Conservation (phyloP, 2,329 filamentous ascomycete genomes). For the Apiospora pterosperma region DNA sequence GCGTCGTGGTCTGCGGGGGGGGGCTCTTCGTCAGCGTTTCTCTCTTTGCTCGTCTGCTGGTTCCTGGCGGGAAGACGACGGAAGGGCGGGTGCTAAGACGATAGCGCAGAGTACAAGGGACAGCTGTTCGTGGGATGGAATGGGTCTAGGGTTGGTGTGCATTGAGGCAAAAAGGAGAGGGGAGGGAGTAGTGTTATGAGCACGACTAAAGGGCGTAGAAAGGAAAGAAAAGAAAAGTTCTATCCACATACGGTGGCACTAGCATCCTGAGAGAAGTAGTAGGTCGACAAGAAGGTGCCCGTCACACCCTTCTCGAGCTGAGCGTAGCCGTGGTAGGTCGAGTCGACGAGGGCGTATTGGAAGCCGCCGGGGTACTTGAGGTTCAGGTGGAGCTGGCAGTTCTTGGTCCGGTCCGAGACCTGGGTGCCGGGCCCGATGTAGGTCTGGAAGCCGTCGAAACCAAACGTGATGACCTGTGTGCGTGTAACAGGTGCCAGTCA, state of each 20-base stretch:
- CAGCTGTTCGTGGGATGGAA: too few relatives aligned
- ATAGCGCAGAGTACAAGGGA: neutral
- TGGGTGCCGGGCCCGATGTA: slow-evolving; percentile 41
- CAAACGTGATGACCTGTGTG: slow-evolving; percentile 40
- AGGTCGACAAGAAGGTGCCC: slow-evolving; percentile 42
- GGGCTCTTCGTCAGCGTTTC: too few relatives aligned
- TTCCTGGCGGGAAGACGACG: neutral
- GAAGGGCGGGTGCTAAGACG: neutral
- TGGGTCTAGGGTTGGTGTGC: too few relatives aligned
- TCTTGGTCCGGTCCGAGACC: slow-evolving; percentile 37
- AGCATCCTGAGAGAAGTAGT: slow-evolving; percentile 45
- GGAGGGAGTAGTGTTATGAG: neutral
- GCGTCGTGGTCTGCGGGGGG: slow-evolving; percentile 33
- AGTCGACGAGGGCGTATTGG: slow-evolving; percentile 43
- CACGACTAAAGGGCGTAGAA: neutral
- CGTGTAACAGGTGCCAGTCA: neutral
- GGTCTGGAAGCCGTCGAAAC: slow-evolving; percentile 44
- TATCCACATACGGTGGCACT: slow-evolving; percentile 32
- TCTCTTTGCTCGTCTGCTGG: too few relatives aligned
- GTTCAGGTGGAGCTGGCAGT: slow-evolving; percentile 45
- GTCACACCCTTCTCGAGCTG: slow-evolving; percentile 42
- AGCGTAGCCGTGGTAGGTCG: slow-evolving; percentile 46
- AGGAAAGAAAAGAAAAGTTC: neutral
- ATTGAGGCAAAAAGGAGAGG: neutral
- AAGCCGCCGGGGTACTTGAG: slow-evolving; percentile 45